Evolutionary conservation across 805 yeast species (phyloP).

Genomic region (Komagataella ulmi): DNA sequence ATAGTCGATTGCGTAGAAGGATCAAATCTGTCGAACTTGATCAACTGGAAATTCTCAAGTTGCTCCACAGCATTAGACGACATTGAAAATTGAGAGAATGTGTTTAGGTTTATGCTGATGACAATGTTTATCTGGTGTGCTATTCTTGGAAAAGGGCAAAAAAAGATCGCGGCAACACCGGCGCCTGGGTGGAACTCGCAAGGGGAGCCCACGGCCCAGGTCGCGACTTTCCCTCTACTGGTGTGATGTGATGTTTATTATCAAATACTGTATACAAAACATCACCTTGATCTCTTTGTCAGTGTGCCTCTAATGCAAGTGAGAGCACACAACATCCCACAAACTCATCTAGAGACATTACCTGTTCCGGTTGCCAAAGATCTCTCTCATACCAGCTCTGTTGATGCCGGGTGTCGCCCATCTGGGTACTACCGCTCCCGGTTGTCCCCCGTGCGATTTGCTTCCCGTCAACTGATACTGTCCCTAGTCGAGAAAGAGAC

Average conservation of each 20-base stretch:
- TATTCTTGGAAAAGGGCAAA: background rate
- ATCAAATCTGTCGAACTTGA: background rate
- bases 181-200: background rate
- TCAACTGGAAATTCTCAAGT: background rate
- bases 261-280: background rate
- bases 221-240: background rate
- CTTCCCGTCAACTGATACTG: conserved; percentile 36
- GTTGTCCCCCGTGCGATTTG: conserved; percentile 42
- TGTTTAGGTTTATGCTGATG: background rate
- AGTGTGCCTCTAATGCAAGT: background rate
- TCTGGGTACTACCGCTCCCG: conserved; percentile 48
- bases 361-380: conserved; percentile 1
- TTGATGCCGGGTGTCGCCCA: conserved; percentile 68
- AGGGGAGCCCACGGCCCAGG: background rate
- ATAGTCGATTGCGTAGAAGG: conserved; percentile 1
- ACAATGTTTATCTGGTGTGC: background rate
- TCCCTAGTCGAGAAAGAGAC: conserved; percentile 58
- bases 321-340: background rate
- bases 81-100: background rate
- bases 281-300: background rate
- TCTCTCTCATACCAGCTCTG: conserved; percentile 11
- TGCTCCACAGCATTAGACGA: background rate
- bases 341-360: background rate
- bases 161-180: background rate
- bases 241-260: background rate